Percentiles rank a stretch among this genome's conserved stretches.
These are phyloP conservation scores for Coemansia sp. DNA, from an alignment of 192 early-diverging fungal species.

Conservation along the genomic window DNA sequence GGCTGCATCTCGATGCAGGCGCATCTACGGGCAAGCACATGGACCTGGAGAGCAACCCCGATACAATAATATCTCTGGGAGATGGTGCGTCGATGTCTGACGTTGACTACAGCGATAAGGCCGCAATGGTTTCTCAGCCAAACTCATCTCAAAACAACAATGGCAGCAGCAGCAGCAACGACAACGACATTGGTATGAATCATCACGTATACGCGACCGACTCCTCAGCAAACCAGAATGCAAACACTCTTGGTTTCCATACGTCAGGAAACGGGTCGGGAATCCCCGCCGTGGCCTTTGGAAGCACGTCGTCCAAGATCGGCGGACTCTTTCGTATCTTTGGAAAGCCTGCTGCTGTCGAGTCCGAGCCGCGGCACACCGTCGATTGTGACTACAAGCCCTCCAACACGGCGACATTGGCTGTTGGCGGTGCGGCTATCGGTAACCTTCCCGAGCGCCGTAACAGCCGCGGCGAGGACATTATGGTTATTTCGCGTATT, in stretches of 20 bases:
- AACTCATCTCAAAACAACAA: conserved; percentile 3
- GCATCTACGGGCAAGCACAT: conserved; percentile 9
- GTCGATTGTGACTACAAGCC: conserved; percentile 6
- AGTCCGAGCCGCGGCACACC: not conserved
- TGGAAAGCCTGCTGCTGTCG: not conserved
- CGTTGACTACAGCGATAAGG: conserved; percentile 28
- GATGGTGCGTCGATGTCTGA: conserved; percentile 16
- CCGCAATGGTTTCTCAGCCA: conserved; percentile 9
- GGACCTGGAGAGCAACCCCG: conserved; percentile 47
- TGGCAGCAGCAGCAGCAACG: not conserved
- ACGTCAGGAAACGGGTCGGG: not conserved
- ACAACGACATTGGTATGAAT: not conserved
- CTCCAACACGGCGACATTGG: conserved; percentile 39
- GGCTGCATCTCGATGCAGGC: conserved; percentile 29
- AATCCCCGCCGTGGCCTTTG: not conserved
- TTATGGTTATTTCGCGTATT: conserved; percentile 47
- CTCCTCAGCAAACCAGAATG: not conserved
- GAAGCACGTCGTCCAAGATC: not conserved
- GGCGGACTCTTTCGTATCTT: conserved; percentile 3
- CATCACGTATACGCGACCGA: not conserved
- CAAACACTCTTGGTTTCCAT: not conserved
- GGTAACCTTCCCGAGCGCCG: conserved; percentile 46
- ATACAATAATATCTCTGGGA: conserved; percentile 34
- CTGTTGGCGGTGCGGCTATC: conserved; percentile 40
- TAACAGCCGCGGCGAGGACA: conserved; percentile 50